These are phyloP conservation scores for Puccinia hordei DNA, from an alignment of 1,284 basidiomycete genomes.

Conservation along the genomic window DNA sequence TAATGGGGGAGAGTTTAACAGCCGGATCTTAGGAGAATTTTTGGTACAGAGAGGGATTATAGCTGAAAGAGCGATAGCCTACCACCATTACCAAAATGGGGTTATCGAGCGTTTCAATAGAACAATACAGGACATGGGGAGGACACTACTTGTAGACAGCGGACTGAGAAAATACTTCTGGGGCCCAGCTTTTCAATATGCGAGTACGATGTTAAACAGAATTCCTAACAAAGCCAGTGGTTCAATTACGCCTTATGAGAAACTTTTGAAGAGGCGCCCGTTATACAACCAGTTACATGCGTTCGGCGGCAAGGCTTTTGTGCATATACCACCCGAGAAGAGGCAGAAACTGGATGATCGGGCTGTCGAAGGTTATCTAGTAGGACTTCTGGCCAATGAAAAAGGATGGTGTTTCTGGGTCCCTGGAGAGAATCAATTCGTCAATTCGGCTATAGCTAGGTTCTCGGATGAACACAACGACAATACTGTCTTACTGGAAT, in stretches of 20 bases:
- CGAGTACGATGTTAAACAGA: too few relatives aligned
- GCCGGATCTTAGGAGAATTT: too few relatives aligned
- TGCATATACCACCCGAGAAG: not conserved
- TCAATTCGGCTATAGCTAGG: too few relatives aligned
- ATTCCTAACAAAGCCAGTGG: constrained; percentile 23
- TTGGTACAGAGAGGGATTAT: not conserved
- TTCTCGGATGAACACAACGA: too few relatives aligned
- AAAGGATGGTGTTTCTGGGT: constrained; percentile 25
- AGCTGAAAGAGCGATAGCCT: not conserved
- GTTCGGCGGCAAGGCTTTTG: constrained; percentile 8
- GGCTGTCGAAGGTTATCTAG: not conserved
- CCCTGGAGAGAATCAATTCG: not conserved
- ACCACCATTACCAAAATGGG: constrained; percentile 33
- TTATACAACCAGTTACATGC: not conserved
- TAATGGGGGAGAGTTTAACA: too few relatives aligned
- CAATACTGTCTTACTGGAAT: too few relatives aligned
- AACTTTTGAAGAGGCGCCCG: not conserved
- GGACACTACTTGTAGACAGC: too few relatives aligned
- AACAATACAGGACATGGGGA: too few relatives aligned
- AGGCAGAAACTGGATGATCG: not conserved
- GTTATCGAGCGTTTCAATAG: too few relatives aligned
- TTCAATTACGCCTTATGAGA: not conserved
- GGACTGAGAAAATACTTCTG: too few relatives aligned
- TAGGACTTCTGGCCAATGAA: not conserved
- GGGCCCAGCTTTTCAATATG: too few relatives aligned